Base-by-base conservation (phyloP, 2,329 filamentous ascomycete species). In the Cordyceps farinosa region DNA sequence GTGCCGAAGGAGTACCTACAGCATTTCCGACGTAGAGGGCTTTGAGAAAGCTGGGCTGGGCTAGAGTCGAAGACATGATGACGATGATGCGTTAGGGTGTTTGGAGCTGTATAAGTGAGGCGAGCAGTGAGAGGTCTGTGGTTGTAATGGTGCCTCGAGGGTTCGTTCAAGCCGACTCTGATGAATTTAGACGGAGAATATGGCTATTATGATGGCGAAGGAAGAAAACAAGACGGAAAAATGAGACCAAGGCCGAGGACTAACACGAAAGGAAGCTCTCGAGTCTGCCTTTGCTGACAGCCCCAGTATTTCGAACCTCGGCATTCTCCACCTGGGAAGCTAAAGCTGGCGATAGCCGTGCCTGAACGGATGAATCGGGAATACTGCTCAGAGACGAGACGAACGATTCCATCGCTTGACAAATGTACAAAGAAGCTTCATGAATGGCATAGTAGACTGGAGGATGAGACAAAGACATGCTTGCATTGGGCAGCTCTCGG, bases 401-500 rank as follows among this genome's bases (percentile, higher is more conserved):
- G 38, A 40, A 15, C 7, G 15, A 40, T 40, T 4, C 15, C 10
- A 9, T 3, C 5, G 3, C 11, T 4, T 11, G 38, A 9, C 11
- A 15, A 3, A 13, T 10, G 15, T 30, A 27, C 1, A 27, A 47
- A 6, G n/a, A 15, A 15, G 5, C 11, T 13, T 13, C 38, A 40
- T 13, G 9, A 9, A 13, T 22, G 22, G 38, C 11, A 40, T 15
- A 15, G 3, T 29, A 48, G 15, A 30, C 13, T 13, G 10, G 10
- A 27, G 4, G 3, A 38, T 2, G 17, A 8, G 40, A 58, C 7
- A 9, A 27, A 15, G 47, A 40, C 27, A 53, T 61, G 38, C 38
- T 61, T 61, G 57, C 17, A 61, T 29, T 45, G 17, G 47, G 57
- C 29, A 52, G 57, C 48, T 44, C 57, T 22, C n/a, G 17, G 5